Base-by-base conservation (phyloP, 1,284 basidiomycete species). In the Boletus holoroseus region DNA sequence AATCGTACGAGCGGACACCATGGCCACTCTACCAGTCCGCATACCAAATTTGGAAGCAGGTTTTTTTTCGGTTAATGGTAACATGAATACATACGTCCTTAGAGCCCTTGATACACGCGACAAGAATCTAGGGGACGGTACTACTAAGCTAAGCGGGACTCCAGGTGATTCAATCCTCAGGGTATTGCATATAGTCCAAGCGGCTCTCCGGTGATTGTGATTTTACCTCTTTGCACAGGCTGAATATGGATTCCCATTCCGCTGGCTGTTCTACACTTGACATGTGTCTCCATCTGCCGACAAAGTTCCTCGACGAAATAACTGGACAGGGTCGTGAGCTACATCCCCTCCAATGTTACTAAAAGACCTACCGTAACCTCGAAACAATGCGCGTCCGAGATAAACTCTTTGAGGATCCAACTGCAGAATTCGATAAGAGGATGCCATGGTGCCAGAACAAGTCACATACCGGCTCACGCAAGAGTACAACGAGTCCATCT, bases 191-290 rank as follows among this genome's bases (percentile, higher is more conserved):
- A 24, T 46, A 42, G 37, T 35, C 31, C 38, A 53, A 4, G 35
- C 18, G 15, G 15, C 41, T 58, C 58, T 58, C 53, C 49, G 30
- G 46, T 18, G n/a, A 46, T 51, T 56, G 46, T 18, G n/a, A 46
- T 51, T 56, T 55, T 44, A 56, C 55, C 43, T 61, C 61, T 55
- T 69, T 75, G 50, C 71, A 74, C 22, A 81, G 58, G 42, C 73
- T 76, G 59, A 80, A 80, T 24, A 73, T 67, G 2, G 72, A 76
- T 56, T 80, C 78, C 71, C 74, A 79, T 39, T 68, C 67, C 2
- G 73, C 65, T 7, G 66, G 68, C 8, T 66, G 64, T 40, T 59
- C 63, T 3, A 65, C 69, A 37, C 32, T 62, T 2, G 67, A 61
- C 8, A 67, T 56, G 9, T 66, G 63, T 51, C 70, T 70, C 62